Base-by-base conservation (phyloP, 2,329 filamentous ascomycete genomes). In the Claviceps sp. region DNA sequence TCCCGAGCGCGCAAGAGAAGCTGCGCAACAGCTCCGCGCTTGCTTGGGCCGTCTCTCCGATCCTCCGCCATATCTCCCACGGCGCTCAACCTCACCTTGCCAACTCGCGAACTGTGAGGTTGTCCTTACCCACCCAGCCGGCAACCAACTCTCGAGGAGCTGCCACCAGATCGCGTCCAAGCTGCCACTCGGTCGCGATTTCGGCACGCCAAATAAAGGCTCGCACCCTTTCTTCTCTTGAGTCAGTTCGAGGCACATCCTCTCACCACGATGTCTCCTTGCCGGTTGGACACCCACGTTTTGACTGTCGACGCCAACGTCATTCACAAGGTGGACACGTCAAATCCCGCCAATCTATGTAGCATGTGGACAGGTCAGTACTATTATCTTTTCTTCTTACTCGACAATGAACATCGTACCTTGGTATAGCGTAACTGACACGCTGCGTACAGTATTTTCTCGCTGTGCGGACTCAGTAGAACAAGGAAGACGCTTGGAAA, bases 321-420 rank as follows among this genome's bases (percentile, higher is more conserved):
- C 60, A 90, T 98, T 67, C 87, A 93, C 75, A 88, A 94, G 67
- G 88, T 97, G 63, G 90, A 97, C 71, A 95, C 91, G 1, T 79
- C 85, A 59, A 95, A 95, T 67, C 84, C 88, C 29, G 88, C 95
- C 71, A 94, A 90, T 65, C 80, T 97, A 49, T 94, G 93, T 71
- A 90, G 87, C 74, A 94, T 97, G 80, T 95, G 90, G 89, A 91
- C 88, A 67, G 88, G 89, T 95, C 71, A 79, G 86, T 46, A 22
- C 5, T 36, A 1, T 17, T 13, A 1, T 13, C 8, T 17, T 9
- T n/a, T 45, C 6, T 6, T 11, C n/a, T 9, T 7, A 22, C 16
- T 13, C 43, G 3, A 4, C 29, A 29, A 11, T 29, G 29, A 11
- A 11, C 9, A 11, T 29, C 29, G 29, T 29, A 29, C 29, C 22